Base-by-base conservation (phyloP, 1,139 yeast genomes). In the Nakaseomyces glabratus region DNA sequence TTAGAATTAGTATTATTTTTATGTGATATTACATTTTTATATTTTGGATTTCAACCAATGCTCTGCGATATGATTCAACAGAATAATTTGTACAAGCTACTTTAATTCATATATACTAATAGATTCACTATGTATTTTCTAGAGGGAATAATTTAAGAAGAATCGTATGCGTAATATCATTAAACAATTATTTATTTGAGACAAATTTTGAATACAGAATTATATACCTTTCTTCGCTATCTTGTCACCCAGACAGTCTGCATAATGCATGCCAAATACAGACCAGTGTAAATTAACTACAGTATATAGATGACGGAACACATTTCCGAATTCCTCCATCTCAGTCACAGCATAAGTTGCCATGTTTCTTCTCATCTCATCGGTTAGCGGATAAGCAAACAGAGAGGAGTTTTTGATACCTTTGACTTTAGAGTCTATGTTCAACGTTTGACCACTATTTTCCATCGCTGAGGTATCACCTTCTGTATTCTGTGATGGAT, bases 251-350 rank as follows among this genome's bases (percentile, higher is more conserved):
- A 56, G 35, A 18, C 46, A 39, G 18, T 55, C 58, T 31, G 50
- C 35, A 35, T 57, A 57, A 39, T 56, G 55, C 16, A 45, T 40
- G 10, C 58, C 58, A 35, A 56, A 54, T n/a, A 57, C 61, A 11
- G 60, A 56, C 61, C 61, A 57, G 35, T 57, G 60, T 30, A 57
- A 46, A 33, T 54, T 53, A 22, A 55, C 51, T 18, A 55, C 49
- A 6, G 59, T 52, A 38, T 55, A 55, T 20, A 57, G 32, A 39
- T 56, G 60, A 32, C 57, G 56, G 34, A 51, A 55, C 17, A 54
- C 46, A 39, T 49, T 54, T 31, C 53, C 57, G 31, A 52, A 51
- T 34, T 56, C 61, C 22, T 53, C 57, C 43, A 55, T 41, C 14
- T 57, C 60, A 17, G 50, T 38, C 14, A 46, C 41, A 10, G 47